Evolutionary conservation across 2,329 filamentous ascomycete species (phyloP).

Genomic region (Fusarium tuaranense): DNA sequence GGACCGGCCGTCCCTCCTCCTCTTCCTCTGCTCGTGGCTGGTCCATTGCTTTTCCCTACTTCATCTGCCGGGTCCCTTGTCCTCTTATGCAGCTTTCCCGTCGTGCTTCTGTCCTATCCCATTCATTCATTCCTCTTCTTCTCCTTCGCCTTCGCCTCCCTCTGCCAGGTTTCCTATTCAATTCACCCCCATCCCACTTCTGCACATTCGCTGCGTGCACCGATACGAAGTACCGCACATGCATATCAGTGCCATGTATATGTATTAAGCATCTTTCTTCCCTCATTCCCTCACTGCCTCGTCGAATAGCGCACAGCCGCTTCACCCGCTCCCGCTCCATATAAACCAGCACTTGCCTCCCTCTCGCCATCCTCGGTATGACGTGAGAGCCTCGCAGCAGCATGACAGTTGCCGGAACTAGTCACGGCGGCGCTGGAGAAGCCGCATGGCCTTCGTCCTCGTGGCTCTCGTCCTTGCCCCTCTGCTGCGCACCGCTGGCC

Average conservation of each 20-base stretch:
- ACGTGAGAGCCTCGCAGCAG: constrained; percentile 39
- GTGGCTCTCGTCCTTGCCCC: constrained; percentile 60
- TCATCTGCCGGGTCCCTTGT: constrained; percentile 42
- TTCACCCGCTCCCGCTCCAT: constrained; percentile 7
- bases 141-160: background rate
- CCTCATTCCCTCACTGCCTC: constrained; percentile 3
- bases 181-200: constrained; percentile 7
- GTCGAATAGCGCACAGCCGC: constrained; percentile 21
- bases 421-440: constrained; percentile 52
- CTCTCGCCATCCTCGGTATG: constrained; percentile 40
- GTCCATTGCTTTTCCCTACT: constrained; percentile 22
- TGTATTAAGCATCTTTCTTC: constrained; percentile 15
- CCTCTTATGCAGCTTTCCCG: constrained; percentile 37
- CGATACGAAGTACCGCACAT: constrained; percentile 37
- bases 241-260: constrained; percentile 26
- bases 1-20: constrained; percentile 22
- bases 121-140: constrained; percentile 20
- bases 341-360: constrained; percentile 15
- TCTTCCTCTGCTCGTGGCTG: constrained; percentile 24
- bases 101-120: constrained; percentile 41
- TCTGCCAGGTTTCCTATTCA: background rate
- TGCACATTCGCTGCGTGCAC: constrained; percentile 21
- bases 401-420: constrained; percentile 58
- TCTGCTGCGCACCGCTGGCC: constrained; percentile 58
- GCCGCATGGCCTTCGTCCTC: constrained; percentile 51